Percentiles rank a stretch among this genome's conserved stretches.
Conservation (phyloP, 768 basidiomycete species). For the Termitomyces sp. region DNA sequence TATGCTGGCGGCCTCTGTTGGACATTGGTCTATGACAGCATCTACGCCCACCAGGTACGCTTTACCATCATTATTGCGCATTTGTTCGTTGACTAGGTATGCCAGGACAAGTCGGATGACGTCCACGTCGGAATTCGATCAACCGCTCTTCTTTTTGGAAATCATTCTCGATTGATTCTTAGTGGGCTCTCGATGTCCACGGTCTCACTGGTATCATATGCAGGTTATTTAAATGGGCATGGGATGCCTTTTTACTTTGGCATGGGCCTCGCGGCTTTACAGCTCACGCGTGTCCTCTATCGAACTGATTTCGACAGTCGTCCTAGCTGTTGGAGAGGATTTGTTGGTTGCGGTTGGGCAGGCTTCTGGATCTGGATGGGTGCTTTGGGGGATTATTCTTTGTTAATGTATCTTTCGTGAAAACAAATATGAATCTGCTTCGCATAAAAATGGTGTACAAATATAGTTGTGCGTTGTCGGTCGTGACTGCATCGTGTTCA, state of each 20-base stretch:
- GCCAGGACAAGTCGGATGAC: conserved; percentile 91
- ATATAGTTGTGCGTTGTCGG: background rate
- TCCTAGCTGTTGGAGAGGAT: conserved; percentile 86
- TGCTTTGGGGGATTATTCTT: conserved; percentile 64
- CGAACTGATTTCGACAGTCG: conserved; percentile 75
- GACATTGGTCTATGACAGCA: conserved; percentile 96
- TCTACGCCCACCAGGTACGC: conserved; percentile 94
- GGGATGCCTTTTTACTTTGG: conserved; percentile 80
- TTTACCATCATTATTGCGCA: background rate
- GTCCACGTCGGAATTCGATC: conserved; percentile 85
- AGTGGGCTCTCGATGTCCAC: conserved; percentile 70
- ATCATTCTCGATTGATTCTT: conserved; percentile 73
- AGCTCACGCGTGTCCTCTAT: conserved; percentile 75
- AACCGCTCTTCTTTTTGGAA: conserved; percentile 89
- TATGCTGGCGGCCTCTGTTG: conserved; percentile 89
- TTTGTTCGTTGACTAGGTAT: conserved; percentile 1
- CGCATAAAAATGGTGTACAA: background rate
- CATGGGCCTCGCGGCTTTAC: conserved; percentile 66
- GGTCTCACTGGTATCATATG: conserved; percentile 70
- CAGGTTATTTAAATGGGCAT: conserved; percentile 79
- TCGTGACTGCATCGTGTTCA: too few relatives aligned
- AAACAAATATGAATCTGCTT: background rate
- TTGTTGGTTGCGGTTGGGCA: conserved; percentile 83
- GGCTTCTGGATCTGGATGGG: conserved; percentile 90
- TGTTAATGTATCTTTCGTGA: conserved; percentile 25